Base-by-base conservation (phyloP, 345 rosid genomes). In the Camelina laxa region DNA sequence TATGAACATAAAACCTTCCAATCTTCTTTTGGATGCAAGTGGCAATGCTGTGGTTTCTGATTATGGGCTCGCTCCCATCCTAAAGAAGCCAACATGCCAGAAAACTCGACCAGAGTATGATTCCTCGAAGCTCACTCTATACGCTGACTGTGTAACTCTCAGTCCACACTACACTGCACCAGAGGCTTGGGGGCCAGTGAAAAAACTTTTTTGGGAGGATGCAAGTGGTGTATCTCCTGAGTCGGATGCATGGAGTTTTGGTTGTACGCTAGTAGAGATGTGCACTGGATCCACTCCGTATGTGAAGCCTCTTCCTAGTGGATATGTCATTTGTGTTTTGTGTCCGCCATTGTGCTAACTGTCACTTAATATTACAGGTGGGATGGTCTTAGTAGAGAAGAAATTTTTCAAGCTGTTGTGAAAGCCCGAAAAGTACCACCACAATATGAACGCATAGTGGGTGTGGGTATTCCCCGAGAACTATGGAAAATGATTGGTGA, bases 231-330 rank as follows among this genome's bases (percentile, higher is more conserved):
- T 92, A 80, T 92, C 96, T 47, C 82, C 83, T 31, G 97, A 92
- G 72, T 91, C 99, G 22, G 99, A 95, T 87, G 97, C 99, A 48
- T 95, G 97, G 99, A 92, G 97, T 84, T 95, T 95, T 82, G 97
- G 97, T 73, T 95, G 99, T 79, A 90, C 99, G 44, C 82, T 95
- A 84, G 97, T 95, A 73, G 97, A 95, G 81, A 95, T 95, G 97
- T 95, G 99, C 89, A 95, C 99, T 54, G 99, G 97, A 70, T 90
- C 92, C 80, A 86, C 82, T 39, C 99, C 97, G 98, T 95, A 92
- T 61, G 97, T 89, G 80, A 78, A 79, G 61, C 3, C 22, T 42
- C 47, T 73, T 19, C 70, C 17, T 30, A 17, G 70, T 79, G 66
- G 21, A 65, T 55, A 39, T 60, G 24, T 60, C 22, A 38, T 20